phyloP scores from a whole-genome alignment of 306 rosid species.

The Vicia villosa region DNA sequence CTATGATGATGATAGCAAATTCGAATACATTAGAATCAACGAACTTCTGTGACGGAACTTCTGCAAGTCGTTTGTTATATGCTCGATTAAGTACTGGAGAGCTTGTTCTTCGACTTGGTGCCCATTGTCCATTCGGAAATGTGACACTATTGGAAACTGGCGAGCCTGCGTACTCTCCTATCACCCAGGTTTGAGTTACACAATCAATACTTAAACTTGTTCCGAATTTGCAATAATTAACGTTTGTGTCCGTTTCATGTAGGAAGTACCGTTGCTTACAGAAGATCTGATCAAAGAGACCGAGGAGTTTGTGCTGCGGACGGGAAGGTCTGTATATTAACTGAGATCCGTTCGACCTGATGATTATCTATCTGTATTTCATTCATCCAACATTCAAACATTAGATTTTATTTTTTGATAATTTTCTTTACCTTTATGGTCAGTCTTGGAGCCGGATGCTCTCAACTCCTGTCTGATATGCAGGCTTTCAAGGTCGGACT shows the following conservation, averaged over 20 bases:
- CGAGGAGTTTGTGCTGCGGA: slow-evolving; percentile 94
- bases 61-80: slow-evolving; percentile 56
- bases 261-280: slow-evolving; percentile 93
- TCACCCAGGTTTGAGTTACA: slow-evolving; percentile 84
- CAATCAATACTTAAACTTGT: slow-evolving; percentile 20
- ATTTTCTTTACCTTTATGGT: slow-evolving; percentile 46
- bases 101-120: slow-evolving; percentile 87
- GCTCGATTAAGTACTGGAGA: slow-evolving; percentile 75
- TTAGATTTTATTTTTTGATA: too few relatives aligned
- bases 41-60: slow-evolving; percentile 32
- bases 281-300: slow-evolving; percentile 92
- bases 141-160: slow-evolving; percentile 84
- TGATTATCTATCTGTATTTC: too few relatives aligned
- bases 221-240: slow-evolving; percentile 30
- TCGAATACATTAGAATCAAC: slow-evolving; percentile 44
- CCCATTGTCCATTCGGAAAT: slow-evolving; percentile 58
- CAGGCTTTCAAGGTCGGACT: slow-evolving; percentile 95
- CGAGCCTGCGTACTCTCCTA: slow-evolving; percentile 82
- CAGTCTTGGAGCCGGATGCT: slow-evolving; percentile 99
- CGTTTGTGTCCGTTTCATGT: slow-evolving; percentile 39
- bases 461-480: slow-evolving; percentile 98
- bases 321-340: slow-evolving; percentile 74
- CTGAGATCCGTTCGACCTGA: slow-evolving; percentile 13
- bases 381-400: too few relatives aligned
- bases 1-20: slow-evolving; percentile 61